Percentiles rank a stretch among this genome's conserved stretches.
These are phyloP conservation scores for Neurospora discreta DNA, from an alignment of 495 filamentous ascomycete species.

Conservation along the genomic window DNA sequence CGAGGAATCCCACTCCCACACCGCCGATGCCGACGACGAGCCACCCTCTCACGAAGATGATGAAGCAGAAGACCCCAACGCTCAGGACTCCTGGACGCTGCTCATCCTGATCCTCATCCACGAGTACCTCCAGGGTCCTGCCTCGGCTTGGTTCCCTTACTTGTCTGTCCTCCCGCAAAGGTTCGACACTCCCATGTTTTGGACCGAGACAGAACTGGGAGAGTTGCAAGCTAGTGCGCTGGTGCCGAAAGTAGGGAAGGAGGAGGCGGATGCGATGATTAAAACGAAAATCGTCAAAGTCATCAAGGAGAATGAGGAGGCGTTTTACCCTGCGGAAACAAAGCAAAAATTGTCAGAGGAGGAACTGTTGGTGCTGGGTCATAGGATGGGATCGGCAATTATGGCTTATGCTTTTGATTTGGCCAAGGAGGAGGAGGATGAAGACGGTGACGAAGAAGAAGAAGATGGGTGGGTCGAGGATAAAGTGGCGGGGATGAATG, in stretches of 20 bases:
- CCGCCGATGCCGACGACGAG: constrained; percentile 5
- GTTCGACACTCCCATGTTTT: constrained; percentile 90
- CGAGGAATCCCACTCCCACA: neutral
- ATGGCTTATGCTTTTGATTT: constrained; percentile 96
- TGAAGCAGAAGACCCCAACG: constrained; percentile 14
- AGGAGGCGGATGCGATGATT: constrained; percentile 60
- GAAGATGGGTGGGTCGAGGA: constrained; percentile 56
- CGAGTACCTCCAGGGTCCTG: constrained; percentile 51
- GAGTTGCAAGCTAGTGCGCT: constrained; percentile 72
- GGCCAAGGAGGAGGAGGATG: constrained; percentile 35
- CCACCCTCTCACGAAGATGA: neutral
- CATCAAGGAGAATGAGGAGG: constrained; percentile 22
- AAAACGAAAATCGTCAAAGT: constrained; percentile 50
- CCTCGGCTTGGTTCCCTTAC: constrained; percentile 69
- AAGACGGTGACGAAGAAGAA: constrained; percentile 41
- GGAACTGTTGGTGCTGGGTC: constrained; percentile 49
- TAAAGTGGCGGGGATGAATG: constrained; percentile 42
- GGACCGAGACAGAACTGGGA: constrained; percentile 57
- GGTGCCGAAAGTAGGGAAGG: constrained; percentile 64
- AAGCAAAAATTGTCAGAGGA: constrained; percentile 30
- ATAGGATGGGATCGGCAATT: constrained; percentile 74
- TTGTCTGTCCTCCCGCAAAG: constrained; percentile 64
- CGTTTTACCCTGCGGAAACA: constrained; percentile 33
- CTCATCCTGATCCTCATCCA: constrained; percentile 75
- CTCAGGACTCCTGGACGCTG: constrained; percentile 33